A percentile compares a stretch with the other conserved stretches of the same genome.
phyloP scores from a whole-genome alignment of 495 filamentous ascomycete genomes.

The Thozetella sp. region DNA sequence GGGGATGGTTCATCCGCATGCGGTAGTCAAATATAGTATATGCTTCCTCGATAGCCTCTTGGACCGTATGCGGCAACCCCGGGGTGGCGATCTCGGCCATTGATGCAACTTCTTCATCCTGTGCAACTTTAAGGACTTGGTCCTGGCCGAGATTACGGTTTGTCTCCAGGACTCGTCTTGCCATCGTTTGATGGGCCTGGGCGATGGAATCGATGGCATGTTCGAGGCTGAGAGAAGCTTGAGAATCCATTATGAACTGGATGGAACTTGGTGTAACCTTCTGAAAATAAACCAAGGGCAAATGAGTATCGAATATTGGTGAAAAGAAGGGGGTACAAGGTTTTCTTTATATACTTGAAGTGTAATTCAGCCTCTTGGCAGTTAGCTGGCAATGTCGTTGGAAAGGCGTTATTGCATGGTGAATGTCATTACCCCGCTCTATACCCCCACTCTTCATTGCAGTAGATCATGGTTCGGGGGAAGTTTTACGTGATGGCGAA shows the following conservation, averaged over 20 bases:
- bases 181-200: background rate
- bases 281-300: too few relatives aligned
- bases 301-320: too few relatives aligned
- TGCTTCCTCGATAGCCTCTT: background rate
- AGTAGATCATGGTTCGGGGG: too few relatives aligned
- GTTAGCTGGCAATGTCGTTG: too few relatives aligned
- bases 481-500: too few relatives aligned
- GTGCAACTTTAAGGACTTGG: background rate
- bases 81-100: background rate
- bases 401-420: too few relatives aligned
- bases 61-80: background rate
- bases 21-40: conserved; percentile 2
- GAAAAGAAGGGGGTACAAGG: too few relatives aligned
- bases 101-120: background rate
- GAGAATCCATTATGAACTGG: background rate
- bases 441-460: too few relatives aligned
- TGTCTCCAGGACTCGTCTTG: background rate
- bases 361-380: too few relatives aligned
- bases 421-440: too few relatives aligned
- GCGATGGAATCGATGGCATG: background rate
- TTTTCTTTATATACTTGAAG: too few relatives aligned
- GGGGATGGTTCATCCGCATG: conserved; percentile 12
- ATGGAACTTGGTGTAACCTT: too few relatives aligned
- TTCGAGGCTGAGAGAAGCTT: background rate
- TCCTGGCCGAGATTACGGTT: background rate